phyloP scores from a whole-genome alignment of 2,329 filamentous ascomycete species.

The Epichloe scottii region DNA sequence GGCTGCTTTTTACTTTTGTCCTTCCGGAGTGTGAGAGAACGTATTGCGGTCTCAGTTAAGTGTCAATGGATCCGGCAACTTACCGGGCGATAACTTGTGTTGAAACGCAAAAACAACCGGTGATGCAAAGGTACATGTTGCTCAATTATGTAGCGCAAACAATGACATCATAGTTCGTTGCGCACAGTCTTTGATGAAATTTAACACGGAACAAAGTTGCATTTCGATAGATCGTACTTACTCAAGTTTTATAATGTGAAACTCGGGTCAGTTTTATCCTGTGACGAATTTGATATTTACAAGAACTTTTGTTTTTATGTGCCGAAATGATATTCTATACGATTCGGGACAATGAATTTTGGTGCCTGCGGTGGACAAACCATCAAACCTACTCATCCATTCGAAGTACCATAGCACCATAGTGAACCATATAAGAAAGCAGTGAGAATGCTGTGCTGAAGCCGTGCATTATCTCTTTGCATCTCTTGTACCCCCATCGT shows the following conservation, averaged over 20 bases:
- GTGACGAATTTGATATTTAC: too few species aligned
- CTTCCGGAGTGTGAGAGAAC: too few species aligned
- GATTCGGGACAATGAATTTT: too few species aligned
- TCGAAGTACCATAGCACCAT: too few species aligned
- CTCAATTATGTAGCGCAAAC: not conserved
- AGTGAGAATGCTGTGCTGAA: not conserved
- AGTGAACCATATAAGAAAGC: not conserved
- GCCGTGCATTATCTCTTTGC: not conserved
- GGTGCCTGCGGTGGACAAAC: not conserved
- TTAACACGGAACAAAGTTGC: not conserved
- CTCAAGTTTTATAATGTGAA: conserved; percentile 13
- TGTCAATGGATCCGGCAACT: not conserved
- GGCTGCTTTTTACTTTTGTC: too few species aligned
- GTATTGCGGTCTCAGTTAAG: not conserved
- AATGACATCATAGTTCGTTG: not conserved
- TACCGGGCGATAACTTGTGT: not conserved
- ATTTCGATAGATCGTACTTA: conserved; percentile 11
- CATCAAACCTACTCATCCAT: not conserved
- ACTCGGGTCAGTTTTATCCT: not conserved
- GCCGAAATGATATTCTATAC: too few species aligned
- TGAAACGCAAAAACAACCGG: not conserved
- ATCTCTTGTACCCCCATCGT: not conserved
- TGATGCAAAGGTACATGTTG: not conserved
- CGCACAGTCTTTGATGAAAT: not conserved
- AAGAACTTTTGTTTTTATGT: too few species aligned